A percentile compares a stretch with the other conserved stretches of the same genome.
These are phyloP conservation scores for Austropuccinia psidii DNA, from an alignment of 1,284 basidiomycete genomes.

Conservation along the genomic window DNA sequence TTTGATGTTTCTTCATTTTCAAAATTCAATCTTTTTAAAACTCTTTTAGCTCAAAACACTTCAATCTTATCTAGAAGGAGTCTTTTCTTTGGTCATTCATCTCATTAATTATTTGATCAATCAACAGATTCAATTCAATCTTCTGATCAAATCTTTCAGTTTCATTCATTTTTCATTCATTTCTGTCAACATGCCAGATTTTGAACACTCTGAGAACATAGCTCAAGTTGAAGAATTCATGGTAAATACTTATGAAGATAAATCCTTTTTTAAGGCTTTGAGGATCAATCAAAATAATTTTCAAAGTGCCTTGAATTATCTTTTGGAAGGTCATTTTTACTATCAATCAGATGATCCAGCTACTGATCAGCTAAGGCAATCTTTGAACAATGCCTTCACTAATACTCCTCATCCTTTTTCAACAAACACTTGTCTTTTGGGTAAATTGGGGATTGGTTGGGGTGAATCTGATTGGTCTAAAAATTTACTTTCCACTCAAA, in stretches of 20 bases:
- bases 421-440: neutral
- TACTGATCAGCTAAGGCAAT: constrained; percentile 22
- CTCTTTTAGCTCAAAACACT: too few species aligned
- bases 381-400: constrained; percentile 21
- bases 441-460: neutral
- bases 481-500: neutral
- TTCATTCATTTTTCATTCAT: too few species aligned
- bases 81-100: too few species aligned
- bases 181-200: too few species aligned
- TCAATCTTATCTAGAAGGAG: too few species aligned
- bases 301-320: constrained; percentile 16
- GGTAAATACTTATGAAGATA: constrained; percentile 1
- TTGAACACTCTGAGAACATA: neutral
- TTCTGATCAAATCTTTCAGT: too few species aligned
- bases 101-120: too few species aligned
- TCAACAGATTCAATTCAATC: too few species aligned
- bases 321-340: constrained; percentile 11
- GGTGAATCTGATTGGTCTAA: neutral
- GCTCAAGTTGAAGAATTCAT: constrained; percentile 22
- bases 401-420: neutral
- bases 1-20: too few species aligned
- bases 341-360: neutral
- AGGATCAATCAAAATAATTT: constrained; percentile 17
- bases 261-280: constrained; percentile 13
- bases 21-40: too few species aligned